These are phyloP conservation scores for Botrytis paeoniae DNA, from an alignment of 2,329 filamentous ascomycete genomes.

Conservation along the genomic window DNA sequence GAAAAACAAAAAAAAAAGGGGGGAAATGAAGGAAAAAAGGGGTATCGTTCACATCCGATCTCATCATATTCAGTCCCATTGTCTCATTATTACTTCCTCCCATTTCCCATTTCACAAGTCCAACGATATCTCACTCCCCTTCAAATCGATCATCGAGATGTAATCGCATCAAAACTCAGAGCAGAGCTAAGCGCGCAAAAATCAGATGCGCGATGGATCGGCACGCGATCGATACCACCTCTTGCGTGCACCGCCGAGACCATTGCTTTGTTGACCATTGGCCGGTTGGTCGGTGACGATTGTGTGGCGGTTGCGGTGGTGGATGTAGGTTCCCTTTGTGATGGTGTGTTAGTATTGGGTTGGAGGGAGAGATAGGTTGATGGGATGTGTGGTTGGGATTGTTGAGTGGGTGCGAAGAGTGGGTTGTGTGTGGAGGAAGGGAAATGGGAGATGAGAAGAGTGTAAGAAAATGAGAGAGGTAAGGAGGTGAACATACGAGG, in stretches of 20 bases:
- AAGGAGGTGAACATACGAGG: conserved; percentile 26
- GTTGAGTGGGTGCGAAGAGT: too few species aligned
- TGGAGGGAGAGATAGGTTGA: too few species aligned
- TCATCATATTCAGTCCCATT: neutral
- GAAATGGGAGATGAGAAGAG: too few species aligned
- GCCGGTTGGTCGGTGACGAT: neutral
- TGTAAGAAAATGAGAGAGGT: too few species aligned
- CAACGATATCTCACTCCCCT: neutral
- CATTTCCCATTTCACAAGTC: neutral
- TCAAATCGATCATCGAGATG: neutral
- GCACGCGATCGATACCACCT: conserved; percentile 22
- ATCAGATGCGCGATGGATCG: neutral
- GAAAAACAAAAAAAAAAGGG: neutral
- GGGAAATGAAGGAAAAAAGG: neutral
- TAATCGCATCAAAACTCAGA: neutral
- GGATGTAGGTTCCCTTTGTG: conserved; percentile 19
- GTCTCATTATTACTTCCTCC: neutral
- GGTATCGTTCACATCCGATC: neutral
- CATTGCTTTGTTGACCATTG: neutral
- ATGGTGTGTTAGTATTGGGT: neutral
- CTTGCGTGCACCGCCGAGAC: neutral
- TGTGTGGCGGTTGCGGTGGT: conserved; percentile 16
- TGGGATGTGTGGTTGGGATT: neutral
- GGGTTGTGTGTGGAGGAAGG: too few species aligned
- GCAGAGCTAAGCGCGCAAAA: neutral